A percentile compares a stretch with the other conserved stretches of the same genome.
phyloP scores from a whole-genome alignment of 2,329 filamentous ascomycete species.

The Colletotrichum truncatum region DNA sequence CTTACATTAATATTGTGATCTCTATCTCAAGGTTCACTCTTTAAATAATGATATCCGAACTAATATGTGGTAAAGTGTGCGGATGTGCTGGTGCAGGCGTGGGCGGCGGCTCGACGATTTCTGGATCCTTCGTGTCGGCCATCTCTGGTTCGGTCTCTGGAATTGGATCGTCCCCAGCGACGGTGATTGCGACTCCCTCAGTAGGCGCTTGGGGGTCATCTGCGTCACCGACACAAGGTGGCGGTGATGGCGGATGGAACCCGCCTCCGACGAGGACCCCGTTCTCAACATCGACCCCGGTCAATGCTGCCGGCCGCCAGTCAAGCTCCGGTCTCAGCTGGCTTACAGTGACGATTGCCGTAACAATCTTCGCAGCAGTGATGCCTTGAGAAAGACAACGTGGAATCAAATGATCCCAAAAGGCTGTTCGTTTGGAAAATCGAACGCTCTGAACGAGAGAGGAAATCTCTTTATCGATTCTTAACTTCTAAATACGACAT shows the following conservation, averaged over 20 bases:
- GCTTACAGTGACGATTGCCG: not conserved
- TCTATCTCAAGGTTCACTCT: not conserved
- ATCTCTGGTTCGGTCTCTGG: constrained; percentile 12
- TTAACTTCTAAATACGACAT: not conserved
- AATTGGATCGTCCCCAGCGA: constrained; percentile 4
- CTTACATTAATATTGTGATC: rapidly evolving
- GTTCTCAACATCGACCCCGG: constrained; percentile 12
- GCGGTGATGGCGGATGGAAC: constrained; percentile 4
- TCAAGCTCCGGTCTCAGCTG: not conserved
- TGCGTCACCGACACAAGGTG: constrained; percentile 11
- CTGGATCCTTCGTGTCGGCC: constrained; percentile 12
- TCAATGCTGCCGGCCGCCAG: constrained; percentile 6
- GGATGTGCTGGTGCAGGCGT: constrained; percentile 17
- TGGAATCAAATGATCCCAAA: not conserved
- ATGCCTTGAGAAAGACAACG: not conserved
- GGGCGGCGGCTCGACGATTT: constrained; percentile 1
- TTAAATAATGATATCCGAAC: no score
- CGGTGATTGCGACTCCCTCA: not conserved
- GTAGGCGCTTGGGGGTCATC: not conserved
- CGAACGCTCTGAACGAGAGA: no score
- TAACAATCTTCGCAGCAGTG: not conserved
- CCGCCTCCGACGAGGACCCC: not conserved
- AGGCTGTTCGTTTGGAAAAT: not conserved
- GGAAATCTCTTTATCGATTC: no score
- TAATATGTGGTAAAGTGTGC: not conserved